Base-by-base conservation (phyloP, 2,329 filamentous ascomycete species). In the Pseudogymnoascus pannorum region DNA sequence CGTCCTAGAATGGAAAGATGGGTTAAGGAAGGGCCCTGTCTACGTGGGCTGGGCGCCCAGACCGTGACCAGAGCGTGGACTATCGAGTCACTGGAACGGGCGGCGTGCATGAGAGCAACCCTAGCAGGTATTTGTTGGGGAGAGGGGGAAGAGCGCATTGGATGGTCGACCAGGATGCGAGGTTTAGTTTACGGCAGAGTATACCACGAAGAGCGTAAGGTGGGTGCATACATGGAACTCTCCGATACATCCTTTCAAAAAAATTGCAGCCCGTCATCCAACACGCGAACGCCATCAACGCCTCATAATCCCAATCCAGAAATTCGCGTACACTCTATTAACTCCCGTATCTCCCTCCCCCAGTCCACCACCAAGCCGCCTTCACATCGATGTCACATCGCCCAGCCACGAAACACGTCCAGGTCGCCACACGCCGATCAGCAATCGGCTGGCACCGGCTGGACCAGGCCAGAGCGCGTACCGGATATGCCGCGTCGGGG, bases 101-200 rank as follows among this genome's bases (percentile, higher is more conserved):
- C 44, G 24, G 9, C 24, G 2, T 54, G 44, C 44, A 54, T 54
- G 24, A 29, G 24, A 54, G 5, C 26, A 54, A 54, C 18, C 24
- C 24, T 7, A 11, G 44, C 44, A 8, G 11, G 24, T 29, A 26
- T 51, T 29, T 51, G 44, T 51, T 51, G 24, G 44, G 44, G 44
- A 16, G 44, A 31, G 24, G 44, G 24, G 44, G 4, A 54, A 6
- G 44, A 51, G 24, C 24, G 44, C 9, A 54, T 54, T 54, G 44
- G 44, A 54, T 31, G 24, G 44, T 29, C 44, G 24, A 5, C 44
- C 18, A 24, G 44, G 44, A 29, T 51, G 24, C 24, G 24, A 16
- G 44, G 14, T 51, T 51, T 51, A 14, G 44, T 51, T 51, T 51
- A 51, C 44, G 44, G 44, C 44, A 51, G 44, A 51, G 24, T 16